Evolutionary conservation across 1,284 basidiomycete genomes (phyloP), one percentile per base, ranked within the genome.

Genomic region (Marasmius tenuissimus): DNA sequence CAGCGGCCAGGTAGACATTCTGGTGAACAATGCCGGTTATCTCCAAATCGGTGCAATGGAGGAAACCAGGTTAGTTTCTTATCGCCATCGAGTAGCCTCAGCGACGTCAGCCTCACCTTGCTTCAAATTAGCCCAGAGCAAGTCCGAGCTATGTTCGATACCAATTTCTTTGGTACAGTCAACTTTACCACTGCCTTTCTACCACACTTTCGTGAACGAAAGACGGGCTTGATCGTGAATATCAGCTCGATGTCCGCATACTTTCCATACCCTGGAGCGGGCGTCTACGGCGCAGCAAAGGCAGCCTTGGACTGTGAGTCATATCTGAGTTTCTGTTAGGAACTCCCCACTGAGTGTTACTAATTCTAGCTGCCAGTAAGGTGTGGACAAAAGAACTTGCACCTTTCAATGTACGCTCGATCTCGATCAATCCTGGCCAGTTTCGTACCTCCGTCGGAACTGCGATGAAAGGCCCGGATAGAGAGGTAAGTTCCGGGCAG

Each of bases 21-120:
- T 68, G 11, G 55, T 68, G 16, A 69, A 69, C 59, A 69, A 69
- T 22, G 68, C 68, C 16, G 65, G 68, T 7, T 67, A 62, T 27
- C n/a, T 66, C 6, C 65, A 61, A 2, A 59, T 59, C 37, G 68
- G 67, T 58, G 64, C 66, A 0, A 61, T 68, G 22, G 66, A 69
- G 34, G 66, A 68, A 22, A 58, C 56, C 57, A 64, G 58, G 45
- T 65, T 3, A 34, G 27, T 22, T 3, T 33, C 12, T 33, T 35
- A 27, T 27, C 27, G 4, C 33, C 34, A 20, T 22, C 2, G 16
- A 11, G 16, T 2, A 7, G n/a, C 50, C 20, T 35, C 18, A 9
- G 16, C 27, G 20, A 11, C 34, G 1, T n/a, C 14, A 14, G 7
- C 11, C 33, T 14, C 16, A 33, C 16, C 20, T 33, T 27, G n/a